Percentiles rank a stretch among this genome's conserved stretches.
Evolutionary conservation across 2,329 filamentous ascomycete genomes (phyloP).

Genomic region (Sporothrix protearum): DNA sequence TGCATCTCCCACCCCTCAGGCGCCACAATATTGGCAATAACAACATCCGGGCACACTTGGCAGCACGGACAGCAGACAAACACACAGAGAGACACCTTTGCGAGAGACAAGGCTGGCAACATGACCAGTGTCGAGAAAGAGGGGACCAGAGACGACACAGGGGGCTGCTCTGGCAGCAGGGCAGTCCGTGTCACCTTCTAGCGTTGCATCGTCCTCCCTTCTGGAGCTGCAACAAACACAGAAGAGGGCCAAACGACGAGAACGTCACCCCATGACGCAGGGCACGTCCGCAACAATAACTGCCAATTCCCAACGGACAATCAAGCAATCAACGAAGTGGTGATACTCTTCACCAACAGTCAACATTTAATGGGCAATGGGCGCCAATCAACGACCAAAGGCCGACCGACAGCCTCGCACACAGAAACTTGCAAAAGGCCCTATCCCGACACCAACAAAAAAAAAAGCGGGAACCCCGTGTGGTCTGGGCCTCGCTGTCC

Average conservation of each 20-base stretch:
- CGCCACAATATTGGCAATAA: constrained; percentile 5
- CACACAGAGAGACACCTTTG: background rate
- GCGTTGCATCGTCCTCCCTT: background rate
- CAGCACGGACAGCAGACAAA: background rate
- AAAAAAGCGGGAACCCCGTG: background rate
- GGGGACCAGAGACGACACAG: background rate
- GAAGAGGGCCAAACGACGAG: background rate
- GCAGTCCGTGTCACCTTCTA: background rate
- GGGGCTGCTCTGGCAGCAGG: background rate
- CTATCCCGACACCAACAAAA: background rate
- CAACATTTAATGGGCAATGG: background rate
- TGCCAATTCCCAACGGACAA: background rate
- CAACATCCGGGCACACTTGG: background rate
- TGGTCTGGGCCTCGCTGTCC: background rate
- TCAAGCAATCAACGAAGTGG: background rate
- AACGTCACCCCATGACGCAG: background rate
- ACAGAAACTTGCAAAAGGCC: background rate
- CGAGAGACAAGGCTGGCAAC: background rate
- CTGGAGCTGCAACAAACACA: background rate
- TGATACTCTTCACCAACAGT: background rate
- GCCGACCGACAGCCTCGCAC: background rate
- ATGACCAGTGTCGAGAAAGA: background rate
- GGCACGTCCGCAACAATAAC: background rate
- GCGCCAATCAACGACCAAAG: background rate
- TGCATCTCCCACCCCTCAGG: background rate